Conservation (phyloP, 1,284 basidiomycete species). For the Sporisorium scitamineum region DNA sequence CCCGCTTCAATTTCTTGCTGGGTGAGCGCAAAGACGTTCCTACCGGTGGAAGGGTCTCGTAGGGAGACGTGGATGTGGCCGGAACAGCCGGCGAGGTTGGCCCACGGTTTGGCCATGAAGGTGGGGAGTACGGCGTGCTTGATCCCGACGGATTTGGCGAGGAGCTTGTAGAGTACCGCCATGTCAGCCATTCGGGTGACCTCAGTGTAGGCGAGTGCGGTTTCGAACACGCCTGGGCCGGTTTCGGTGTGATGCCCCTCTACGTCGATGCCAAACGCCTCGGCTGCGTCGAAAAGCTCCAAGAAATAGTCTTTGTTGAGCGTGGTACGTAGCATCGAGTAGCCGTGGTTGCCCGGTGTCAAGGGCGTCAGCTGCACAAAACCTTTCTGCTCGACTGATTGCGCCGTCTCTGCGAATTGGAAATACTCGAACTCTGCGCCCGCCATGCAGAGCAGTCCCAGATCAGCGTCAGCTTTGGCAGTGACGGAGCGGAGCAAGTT, state of each 20-base stretch:
- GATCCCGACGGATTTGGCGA: slow-evolving; percentile 92
- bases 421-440: slow-evolving; percentile 97
- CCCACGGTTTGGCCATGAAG: slow-evolving; percentile 98
- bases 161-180: slow-evolving; percentile 89
- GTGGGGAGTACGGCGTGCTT: slow-evolving; percentile 87
- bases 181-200: slow-evolving; percentile 92
- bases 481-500: slow-evolving; percentile 79
- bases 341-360: slow-evolving; percentile 81
- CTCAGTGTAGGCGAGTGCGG: slow-evolving; percentile 89
- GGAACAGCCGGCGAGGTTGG: slow-evolving; percentile 54
- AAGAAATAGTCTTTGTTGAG: slow-evolving; percentile 90
- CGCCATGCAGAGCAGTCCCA: slow-evolving; percentile 72
- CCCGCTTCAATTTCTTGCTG: slow-evolving; percentile 76
- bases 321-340: slow-evolving; percentile 64
- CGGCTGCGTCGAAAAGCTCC: slow-evolving; percentile 83
- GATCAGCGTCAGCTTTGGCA: slow-evolving; percentile 68
- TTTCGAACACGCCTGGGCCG: slow-evolving; percentile 86
- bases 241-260: slow-evolving; percentile 98
- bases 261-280: slow-evolving; percentile 82
- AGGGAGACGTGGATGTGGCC: slow-evolving; percentile 94
- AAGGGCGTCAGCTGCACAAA: slow-evolving; percentile 81
- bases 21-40: slow-evolving; percentile 82
- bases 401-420: slow-evolving; percentile 87
- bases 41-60: slow-evolving; percentile 75
- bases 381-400: slow-evolving; percentile 80